Conservation (phyloP, 2,329 filamentous ascomycete species). For the Pseudocercospora fuligena region DNA sequence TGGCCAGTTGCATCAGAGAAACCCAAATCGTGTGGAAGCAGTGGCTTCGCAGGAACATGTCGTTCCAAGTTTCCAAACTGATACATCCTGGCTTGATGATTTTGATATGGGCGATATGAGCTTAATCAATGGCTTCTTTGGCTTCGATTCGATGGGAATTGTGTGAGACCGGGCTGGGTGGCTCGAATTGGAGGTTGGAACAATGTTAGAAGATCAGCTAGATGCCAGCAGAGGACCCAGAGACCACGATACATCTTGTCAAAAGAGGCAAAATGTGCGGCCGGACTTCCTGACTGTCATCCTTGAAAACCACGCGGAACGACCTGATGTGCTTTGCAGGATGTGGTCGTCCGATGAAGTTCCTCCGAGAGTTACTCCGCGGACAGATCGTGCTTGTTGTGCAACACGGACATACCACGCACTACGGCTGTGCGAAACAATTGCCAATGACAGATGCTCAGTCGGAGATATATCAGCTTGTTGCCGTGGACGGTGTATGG, state of each 20-base stretch:
- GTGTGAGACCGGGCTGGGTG: not conserved
- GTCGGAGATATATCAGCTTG: not conserved
- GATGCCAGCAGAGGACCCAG: too few species aligned
- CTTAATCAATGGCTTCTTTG: not conserved
- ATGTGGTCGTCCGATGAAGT: not conserved
- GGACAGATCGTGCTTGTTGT: not conserved
- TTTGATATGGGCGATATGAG: slow-evolving; percentile 2
- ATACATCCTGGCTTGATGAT: not conserved
- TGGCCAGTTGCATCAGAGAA: not conserved
- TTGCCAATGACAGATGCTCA: too few species aligned
- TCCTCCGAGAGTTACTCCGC: not conserved
- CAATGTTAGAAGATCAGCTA: too few species aligned
- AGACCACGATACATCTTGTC: not conserved
- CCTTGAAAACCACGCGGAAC: too few species aligned
- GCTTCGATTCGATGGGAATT: not conserved
- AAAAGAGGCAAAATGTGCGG: not conserved
- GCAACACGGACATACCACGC: too few species aligned
- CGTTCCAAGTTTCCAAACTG: not conserved
- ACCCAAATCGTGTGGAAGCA: not conserved
- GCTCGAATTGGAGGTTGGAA: too few species aligned
- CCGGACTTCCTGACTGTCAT: too few species aligned
- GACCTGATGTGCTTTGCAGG: not conserved
- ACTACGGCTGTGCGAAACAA: too few species aligned
- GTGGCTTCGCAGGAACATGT: not conserved
- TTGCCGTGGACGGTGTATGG: too few species aligned